These are phyloP conservation scores for Boehmeria nivea DNA, from an alignment of 306 rosid species.

Conservation along the genomic window DNA sequence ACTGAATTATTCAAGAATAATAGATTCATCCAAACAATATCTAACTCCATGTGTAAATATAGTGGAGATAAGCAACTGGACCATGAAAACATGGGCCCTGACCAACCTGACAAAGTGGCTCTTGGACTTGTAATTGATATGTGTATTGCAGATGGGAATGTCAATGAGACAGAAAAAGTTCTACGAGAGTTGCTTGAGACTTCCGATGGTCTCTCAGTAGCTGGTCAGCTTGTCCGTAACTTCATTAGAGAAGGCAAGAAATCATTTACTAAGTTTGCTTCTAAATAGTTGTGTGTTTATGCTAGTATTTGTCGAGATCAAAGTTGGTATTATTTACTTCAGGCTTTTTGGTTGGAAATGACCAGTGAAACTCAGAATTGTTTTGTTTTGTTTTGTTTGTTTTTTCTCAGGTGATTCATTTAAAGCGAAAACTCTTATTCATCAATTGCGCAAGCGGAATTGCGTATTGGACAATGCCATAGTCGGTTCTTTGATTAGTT, in stretches of 20 bases:
- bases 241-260: slow-evolving; percentile 64
- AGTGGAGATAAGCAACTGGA: slow-evolving; percentile 37
- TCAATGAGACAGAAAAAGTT: slow-evolving; percentile 34
- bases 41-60: slow-evolving; percentile 35
- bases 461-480: slow-evolving; percentile 49
- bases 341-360: slow-evolving; percentile 10
- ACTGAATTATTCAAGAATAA: slow-evolving; percentile 27
- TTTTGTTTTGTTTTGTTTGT: not conserved
- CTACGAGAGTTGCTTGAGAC: slow-evolving; percentile 43
- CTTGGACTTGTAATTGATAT: slow-evolving; percentile 58
- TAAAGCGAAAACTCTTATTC: slow-evolving; percentile 55
- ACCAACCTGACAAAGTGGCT: slow-evolving; percentile 54
- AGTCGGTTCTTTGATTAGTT: slow-evolving; percentile 56
- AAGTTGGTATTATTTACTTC: no score
- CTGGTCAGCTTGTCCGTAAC: slow-evolving; percentile 38
- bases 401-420: slow-evolving; percentile 60
- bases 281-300: no score
- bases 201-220: slow-evolving; percentile 43
- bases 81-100: slow-evolving; percentile 26
- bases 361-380: not conserved
- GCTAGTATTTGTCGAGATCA: no score
- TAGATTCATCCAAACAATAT: slow-evolving; percentile 52
- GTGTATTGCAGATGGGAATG: slow-evolving; percentile 46
- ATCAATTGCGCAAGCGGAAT: slow-evolving; percentile 40
- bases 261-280: not conserved